These are phyloP conservation scores for Amphirosellinia nigrospora DNA, from an alignment of 495 filamentous ascomycete species.

Conservation along the genomic window DNA sequence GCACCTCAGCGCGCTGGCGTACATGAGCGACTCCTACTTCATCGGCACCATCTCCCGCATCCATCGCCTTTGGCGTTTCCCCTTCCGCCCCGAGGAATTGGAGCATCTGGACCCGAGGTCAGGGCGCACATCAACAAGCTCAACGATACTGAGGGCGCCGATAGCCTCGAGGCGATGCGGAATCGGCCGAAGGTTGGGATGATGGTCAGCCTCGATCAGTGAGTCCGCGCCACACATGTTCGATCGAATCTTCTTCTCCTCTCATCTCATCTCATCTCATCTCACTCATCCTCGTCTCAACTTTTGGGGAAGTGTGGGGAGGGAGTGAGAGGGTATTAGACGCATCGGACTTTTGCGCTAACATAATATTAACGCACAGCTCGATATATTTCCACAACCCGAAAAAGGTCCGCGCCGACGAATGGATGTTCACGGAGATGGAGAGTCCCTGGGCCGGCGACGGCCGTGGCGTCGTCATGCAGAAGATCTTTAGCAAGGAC, in stretches of 20 bases:
- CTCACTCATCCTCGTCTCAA: background rate
- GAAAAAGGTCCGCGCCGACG: constrained; percentile 77
- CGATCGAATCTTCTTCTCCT: background rate
- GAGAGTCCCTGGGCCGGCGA: constrained; percentile 93
- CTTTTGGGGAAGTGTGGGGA: background rate
- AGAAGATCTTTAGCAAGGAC: constrained; percentile 85
- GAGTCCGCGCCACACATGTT: constrained; percentile 10
- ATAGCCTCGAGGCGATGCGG: constrained; percentile 45
- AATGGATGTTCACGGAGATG: constrained; percentile 95
- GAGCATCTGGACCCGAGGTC: constrained; percentile 39
- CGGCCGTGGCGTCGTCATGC: constrained; percentile 82
- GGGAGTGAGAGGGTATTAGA: background rate
- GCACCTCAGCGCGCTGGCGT: constrained; percentile 86
- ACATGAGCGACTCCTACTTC: constrained; percentile 90
- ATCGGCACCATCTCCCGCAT: constrained; percentile 84
- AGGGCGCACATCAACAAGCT: constrained; percentile 39
- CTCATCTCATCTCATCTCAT: background rate
- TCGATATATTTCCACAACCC: constrained; percentile 92
- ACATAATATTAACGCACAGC: constrained; percentile 56
- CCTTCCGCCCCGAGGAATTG: constrained; percentile 44
- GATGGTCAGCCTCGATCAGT: constrained; percentile 88
- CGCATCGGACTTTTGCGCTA: constrained; percentile 8
- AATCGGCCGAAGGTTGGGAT: constrained; percentile 72
- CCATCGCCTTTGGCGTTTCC: constrained; percentile 72
- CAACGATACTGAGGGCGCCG: constrained; percentile 52